Evolutionary conservation across 192 early-diverging fungal species (phyloP), one percentile per base, ranked within the genome.

Genomic region (Phycomyces nitens): DNA sequence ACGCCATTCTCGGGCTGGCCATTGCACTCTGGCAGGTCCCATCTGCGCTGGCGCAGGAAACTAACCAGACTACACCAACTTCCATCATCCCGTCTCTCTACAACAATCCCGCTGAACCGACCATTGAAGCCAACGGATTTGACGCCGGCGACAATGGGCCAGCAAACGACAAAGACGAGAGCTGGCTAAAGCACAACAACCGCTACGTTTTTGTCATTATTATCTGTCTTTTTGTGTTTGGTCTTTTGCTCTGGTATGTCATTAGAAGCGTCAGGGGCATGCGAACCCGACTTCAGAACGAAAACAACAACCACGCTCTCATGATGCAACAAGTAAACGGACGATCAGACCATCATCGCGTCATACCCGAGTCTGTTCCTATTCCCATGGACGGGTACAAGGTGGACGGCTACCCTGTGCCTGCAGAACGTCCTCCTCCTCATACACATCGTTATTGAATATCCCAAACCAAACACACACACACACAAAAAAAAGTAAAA

Each of bases 151-250:
- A 43, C 26, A 34, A 66, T 15, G 16, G 11, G 7, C 38, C 47
- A 21, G 27, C 41, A 26, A n/a, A 20, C 29, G 26, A 43, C 18
- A 18, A 60, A 7, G 16, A 44, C 14, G 42, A 62, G 1, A 67
- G 60, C 39, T 73, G 71, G 71, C 56, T 73, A 12, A 26, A 18
- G 24, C 51, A 50, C 23, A 55, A 73, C 9, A 26, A 58, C 16
- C 65, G 53, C 1, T 73, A 62, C 40, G 47, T 73, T 11, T 58
- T 73, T 49, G 63, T 73, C 21, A 57, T 66, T 53, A 56, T 64
- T 29, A 50, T 73, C 14, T 55, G 20, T 18, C 41, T 73, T 16
- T 10, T 73, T 16, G 39, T 73, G 3, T 34, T 58, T 18, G 56
- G 23, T 53, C 16, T 62, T 9, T 5, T 73, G 6, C 50, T 60